Base-by-base conservation (phyloP, 2,329 filamentous ascomycete species). In the Pseudomassariella vexata region DNA sequence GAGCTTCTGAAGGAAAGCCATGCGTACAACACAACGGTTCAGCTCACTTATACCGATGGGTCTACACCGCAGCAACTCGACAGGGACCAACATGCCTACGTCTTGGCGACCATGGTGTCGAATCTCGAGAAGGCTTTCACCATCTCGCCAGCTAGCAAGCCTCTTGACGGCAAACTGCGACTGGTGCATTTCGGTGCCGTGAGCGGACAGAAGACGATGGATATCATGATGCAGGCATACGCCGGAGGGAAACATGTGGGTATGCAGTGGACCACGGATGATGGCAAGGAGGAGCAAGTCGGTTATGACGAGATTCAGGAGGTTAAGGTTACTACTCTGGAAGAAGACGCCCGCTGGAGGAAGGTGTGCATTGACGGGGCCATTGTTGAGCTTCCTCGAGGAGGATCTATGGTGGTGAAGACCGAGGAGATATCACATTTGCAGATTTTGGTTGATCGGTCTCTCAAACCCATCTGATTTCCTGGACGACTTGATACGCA, bases 281-380 rank as follows among this genome's bases (percentile, higher is more conserved):
- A 41, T 5, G 30, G 26, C 3, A 34, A 55, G 2, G 64, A 77
- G 26, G 56, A 66, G 12, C 47, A 54, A 11, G 81, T 95, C 1
- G 69, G 68, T 0, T 95, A 95, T 52, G 74, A 83, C 12, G 70
- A 76, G 33, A 69, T 92, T 6, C 73, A 82, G 3, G 73, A 73
- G 31, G 44, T 95, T 12, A 67, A 62, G 36, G 76, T 95, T 28
- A 68, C 73, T 11, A 78, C 86, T 21, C 41, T 63, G 2, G 85
- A 92, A 48, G 64, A 73, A 11, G 77, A 86, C n/a, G 65, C 64
- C 27, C 66, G 78, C 32, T 95, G 88, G 88, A 70, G 90, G 39
- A 77, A 89, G 49, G 73, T 94, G 10, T 96, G 90, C 54, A 68
- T 96, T n/a, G 90, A 96, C 56, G 90, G 90, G 3, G 87, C 82